phyloP scores from a whole-genome alignment of 495 filamentous ascomycete species.

The Ramalina peruviana region DNA sequence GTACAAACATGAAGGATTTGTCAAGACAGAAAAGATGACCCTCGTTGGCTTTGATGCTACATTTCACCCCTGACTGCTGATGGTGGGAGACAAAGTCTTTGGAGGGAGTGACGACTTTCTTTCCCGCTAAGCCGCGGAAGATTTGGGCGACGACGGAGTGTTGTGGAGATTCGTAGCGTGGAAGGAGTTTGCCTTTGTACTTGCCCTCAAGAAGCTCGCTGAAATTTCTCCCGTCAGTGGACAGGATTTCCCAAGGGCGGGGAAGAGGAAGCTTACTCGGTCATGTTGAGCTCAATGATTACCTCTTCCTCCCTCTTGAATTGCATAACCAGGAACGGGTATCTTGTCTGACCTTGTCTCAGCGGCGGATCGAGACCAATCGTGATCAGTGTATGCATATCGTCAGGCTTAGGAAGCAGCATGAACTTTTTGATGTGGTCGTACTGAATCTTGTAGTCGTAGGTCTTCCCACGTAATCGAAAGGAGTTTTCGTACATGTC shows the following conservation, averaged over 20 bases:
- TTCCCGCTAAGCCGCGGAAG: constrained; percentile 84
- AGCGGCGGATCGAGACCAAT: constrained; percentile 92
- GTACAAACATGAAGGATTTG: constrained; percentile 97
- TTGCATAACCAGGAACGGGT: constrained; percentile 99
- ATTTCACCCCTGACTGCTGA: constrained; percentile 90
- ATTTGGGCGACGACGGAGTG: constrained; percentile 85
- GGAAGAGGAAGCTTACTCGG: constrained; percentile 46
- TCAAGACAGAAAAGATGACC: constrained; percentile 94
- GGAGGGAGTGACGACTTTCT: constrained; percentile 85
- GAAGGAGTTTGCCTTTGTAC: constrained; percentile 76
- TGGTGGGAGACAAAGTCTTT: constrained; percentile 86
- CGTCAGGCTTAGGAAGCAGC: constrained; percentile 93
- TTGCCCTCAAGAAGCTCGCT: constrained; percentile 56
- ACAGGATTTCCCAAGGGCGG: not conserved
- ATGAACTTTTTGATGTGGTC: constrained; percentile 97
- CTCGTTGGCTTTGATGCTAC: constrained; percentile 97
- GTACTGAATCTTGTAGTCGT: constrained; percentile 99
- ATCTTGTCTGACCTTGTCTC: constrained; percentile 93
- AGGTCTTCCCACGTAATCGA: constrained; percentile 94
- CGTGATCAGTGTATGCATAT: constrained; percentile 85
- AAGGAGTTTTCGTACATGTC: constrained; percentile 99
- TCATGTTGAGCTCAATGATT: constrained; percentile 91
- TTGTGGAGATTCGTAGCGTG: constrained; percentile 83
- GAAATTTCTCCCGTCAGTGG: not conserved
- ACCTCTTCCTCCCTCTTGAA: constrained; percentile 97